Conservation (phyloP, 225 moss, liverwort and hornwort genomes). For the Antitrichia curtipendula region DNA sequence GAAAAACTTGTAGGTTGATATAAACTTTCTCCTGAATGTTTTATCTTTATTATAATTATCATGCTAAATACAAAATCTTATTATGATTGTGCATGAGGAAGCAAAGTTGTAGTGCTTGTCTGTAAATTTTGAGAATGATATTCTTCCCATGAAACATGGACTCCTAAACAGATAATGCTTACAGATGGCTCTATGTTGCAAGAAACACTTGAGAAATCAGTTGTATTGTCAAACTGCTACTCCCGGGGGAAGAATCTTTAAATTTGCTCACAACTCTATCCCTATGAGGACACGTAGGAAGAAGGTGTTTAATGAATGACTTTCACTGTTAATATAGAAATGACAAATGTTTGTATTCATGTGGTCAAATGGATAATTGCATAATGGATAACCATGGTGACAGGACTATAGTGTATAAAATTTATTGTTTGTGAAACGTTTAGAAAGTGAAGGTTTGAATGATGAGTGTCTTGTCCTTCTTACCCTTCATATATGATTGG, state of each 20-base stretch:
- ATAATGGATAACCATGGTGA: neutral
- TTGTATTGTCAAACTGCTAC: neutral
- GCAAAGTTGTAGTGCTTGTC: neutral
- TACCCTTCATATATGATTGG: neutral
- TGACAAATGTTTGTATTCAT: neutral
- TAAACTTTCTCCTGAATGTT: neutral
- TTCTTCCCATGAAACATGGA: neutral
- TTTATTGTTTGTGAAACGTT: neutral
- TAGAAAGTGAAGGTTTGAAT: neutral
- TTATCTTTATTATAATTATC: neutral
- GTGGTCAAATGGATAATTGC: neutral
- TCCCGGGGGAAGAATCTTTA: neutral
- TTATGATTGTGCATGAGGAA: neutral
- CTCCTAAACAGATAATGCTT: neutral
- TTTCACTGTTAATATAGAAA: neutral
- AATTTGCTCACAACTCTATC: neutral
- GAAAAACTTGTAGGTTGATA: neutral
- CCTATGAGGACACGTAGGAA: too few species aligned
- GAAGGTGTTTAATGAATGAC: neutral
- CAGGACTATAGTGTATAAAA: too few species aligned
- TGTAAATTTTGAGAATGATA: neutral
- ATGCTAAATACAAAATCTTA: neutral
- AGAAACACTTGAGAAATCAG: neutral
- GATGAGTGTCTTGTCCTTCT: neutral
- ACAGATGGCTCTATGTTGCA: neutral